phyloP scores from a whole-genome alignment of 2,329 filamentous ascomycete species.

The Ceratocystis cacaofunesta region DNA sequence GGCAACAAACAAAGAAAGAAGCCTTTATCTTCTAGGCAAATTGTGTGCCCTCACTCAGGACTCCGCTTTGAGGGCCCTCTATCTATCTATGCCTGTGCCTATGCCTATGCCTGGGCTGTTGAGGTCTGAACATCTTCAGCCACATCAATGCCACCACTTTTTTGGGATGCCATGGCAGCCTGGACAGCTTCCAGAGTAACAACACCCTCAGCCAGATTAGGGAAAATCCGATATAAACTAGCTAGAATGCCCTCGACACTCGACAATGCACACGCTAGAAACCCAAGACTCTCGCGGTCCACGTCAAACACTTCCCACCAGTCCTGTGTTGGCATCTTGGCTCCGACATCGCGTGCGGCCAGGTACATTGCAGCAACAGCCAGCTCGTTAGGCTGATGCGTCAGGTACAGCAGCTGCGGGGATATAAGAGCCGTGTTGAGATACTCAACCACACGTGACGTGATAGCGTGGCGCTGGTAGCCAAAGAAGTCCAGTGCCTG shows the following conservation, averaged over 20 bases:
- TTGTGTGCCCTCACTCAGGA: not conserved
- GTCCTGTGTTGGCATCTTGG: slow-evolving; percentile 65
- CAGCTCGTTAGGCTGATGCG: slow-evolving; percentile 74
- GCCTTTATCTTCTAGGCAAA: not conserved
- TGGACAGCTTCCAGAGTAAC: slow-evolving; percentile 44
- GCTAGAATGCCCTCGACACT: slow-evolving; percentile 60
- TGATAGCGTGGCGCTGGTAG: slow-evolving; percentile 9
- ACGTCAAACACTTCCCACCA: slow-evolving; percentile 99
- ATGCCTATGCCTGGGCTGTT: not conserved
- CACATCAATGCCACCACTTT: slow-evolving; percentile 14
- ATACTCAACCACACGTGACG: slow-evolving; percentile 51
- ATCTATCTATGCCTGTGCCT: not conserved
- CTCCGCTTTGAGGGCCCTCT: too few relatives aligned
- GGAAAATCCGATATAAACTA: slow-evolving; percentile 42
- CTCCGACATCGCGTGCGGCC: slow-evolving; percentile 60
- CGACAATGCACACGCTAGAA: slow-evolving; percentile 71
- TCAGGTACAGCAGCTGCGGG: slow-evolving; percentile 79
- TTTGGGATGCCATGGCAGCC: slow-evolving; percentile 17
- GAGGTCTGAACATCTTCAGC: slow-evolving; percentile 15
- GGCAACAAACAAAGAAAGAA: not conserved
- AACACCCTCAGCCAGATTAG: slow-evolving; percentile 34
- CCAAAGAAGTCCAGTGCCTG: slow-evolving; percentile 65
- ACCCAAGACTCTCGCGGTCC: slow-evolving; percentile 84
- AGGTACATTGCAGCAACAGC: slow-evolving; percentile 83
- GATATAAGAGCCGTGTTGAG: slow-evolving; percentile 78